Evolutionary conservation across 106 monocot genomes (phyloP), one percentile per base, ranked within the genome.

Genomic region (Dendrobium catenatum): DNA sequence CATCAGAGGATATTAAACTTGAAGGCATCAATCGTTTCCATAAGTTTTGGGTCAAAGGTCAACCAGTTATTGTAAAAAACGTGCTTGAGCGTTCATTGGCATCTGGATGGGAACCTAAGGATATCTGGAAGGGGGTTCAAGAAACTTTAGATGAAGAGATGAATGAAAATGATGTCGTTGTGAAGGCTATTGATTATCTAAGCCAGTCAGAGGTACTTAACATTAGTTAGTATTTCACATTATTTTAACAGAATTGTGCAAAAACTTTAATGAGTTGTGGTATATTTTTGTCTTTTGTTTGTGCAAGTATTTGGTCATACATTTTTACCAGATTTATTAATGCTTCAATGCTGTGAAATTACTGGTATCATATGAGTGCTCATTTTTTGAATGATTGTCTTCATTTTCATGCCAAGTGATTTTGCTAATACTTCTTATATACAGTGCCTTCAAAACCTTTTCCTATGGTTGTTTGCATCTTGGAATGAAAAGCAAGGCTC

Each of bases 101-200:
- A 75, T 91, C 91, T 61, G 91, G 86, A 19, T 99, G 99, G 93
- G 90, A 95, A 51, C 99, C 99, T 42, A 73, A 86, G 33, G 90
- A 74, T 77, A 91, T 99, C 64, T 93, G 88, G 86, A 93, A 84
- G 87, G 99, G 88, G 24, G 88, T 95, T 80, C 86, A 93, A 49
- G 99, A 93, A 42, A 91, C 80, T 7, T 31, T 31, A 56, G 86
- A 90, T 84, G 91, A 87, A 20, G 76, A 84, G 83, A 81, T 80
- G 80, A 84, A 82, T 68, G 89, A 89, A 68, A 70, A 70, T 70
- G 83, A 82, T 82, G 77, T 81, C 7, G 49, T 81, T 59, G 93
- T 93, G 77, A 95, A 86, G 81, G 93, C 86, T 68, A 66, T 86
- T 55, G 86, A 95, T 87, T 93, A 83, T 81, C 76, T 78, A 56